phyloP scores from a whole-genome alignment of 2,329 filamentous ascomycete species.

The Exophiala alcalophila region DNA sequence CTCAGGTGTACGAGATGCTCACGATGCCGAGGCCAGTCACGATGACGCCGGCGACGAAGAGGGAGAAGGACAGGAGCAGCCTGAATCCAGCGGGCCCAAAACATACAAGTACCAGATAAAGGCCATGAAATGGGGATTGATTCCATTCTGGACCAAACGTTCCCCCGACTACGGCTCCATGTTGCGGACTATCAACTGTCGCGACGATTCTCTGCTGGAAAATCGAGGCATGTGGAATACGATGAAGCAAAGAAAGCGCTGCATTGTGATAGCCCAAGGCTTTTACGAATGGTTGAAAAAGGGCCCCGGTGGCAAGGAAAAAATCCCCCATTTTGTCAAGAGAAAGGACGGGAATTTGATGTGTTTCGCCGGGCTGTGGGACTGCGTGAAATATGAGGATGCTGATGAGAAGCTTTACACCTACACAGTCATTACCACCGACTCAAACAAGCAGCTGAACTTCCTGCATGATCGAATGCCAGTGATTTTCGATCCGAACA shows the following conservation, averaged over 20 bases:
- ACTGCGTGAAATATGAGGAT: constrained; percentile 79
- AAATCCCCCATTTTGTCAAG: constrained; percentile 79
- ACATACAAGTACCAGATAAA: constrained; percentile 74
- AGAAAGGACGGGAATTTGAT: constrained; percentile 78
- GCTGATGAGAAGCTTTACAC: constrained; percentile 71
- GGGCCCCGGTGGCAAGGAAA: constrained; percentile 67
- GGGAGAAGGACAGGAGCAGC: constrained; percentile 2
- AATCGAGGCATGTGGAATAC: constrained; percentile 82
- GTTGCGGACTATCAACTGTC: constrained; percentile 91
- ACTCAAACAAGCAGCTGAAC: constrained; percentile 74
- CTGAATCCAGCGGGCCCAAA: constrained; percentile 21
- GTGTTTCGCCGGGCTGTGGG: constrained; percentile 90
- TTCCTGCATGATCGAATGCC: constrained; percentile 97
- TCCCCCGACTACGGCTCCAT: constrained; percentile 72
- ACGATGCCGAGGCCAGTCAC: constrained; percentile 28
- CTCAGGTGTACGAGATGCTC: constrained; percentile 49
- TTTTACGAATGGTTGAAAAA: constrained; percentile 97
- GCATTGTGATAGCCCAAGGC: constrained; percentile 81
- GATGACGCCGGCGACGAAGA: constrained; percentile 21
- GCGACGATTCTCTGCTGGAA: constrained; percentile 76
- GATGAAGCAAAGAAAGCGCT: constrained; percentile 87
- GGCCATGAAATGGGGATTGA: constrained; percentile 91
- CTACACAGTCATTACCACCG: constrained; percentile 91
- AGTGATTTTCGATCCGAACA: constrained; percentile 77
- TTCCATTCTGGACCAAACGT: constrained; percentile 90